Base-by-base conservation (phyloP, 2,329 filamentous ascomycete genomes). In the Exserohilum rostratum region DNA sequence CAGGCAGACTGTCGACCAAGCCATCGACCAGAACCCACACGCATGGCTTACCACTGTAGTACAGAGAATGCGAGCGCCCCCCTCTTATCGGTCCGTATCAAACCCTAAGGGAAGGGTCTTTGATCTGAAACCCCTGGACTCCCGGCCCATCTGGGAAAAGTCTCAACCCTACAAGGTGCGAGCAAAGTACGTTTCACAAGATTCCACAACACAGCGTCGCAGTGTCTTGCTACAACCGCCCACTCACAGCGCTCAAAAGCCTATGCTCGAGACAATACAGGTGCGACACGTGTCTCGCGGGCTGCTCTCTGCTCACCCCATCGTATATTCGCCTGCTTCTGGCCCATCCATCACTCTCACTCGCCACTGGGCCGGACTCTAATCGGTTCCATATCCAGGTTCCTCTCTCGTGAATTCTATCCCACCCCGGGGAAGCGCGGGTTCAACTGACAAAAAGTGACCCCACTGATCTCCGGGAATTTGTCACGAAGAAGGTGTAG, bases 261-360 rank as follows among this genome's bases (percentile, higher is more conserved):
- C 29, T 18, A 22, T 25, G 13, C 33, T 47, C 35, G 44, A 52
- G 50, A 52, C 43, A 39, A 9, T 33, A 15, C 33, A 27, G 29
- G 39, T 40, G 50, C 50, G 44, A 52, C 44, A 40, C 50, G 44
- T 44, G 50, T 52, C 50, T 52, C 50, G 44, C 29, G 13, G 12
- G 12, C 6, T 18, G 18, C 30, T 27, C 18, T 15, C 20, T 6
- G 7, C 13, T 6, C 31, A 33, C 42, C 33, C 35, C 31, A 22
- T 31, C 17, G 35, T 30, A 11, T n/a, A 18, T 13, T 29, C 35
- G 25, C 18, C 9, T 25, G 22, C 22, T 25, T 25, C 4, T 25
- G 4, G 22, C 4, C 22, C 22, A 25, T 25, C 4, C 22, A 25
- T n/a, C n/a, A n/a, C n/a, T n/a, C n/a, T n/a, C n/a, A 25, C 4